Evolutionary conservation across 1,284 basidiomycete genomes (phyloP).

Genomic region (Cystobasidium pallidum): DNA sequence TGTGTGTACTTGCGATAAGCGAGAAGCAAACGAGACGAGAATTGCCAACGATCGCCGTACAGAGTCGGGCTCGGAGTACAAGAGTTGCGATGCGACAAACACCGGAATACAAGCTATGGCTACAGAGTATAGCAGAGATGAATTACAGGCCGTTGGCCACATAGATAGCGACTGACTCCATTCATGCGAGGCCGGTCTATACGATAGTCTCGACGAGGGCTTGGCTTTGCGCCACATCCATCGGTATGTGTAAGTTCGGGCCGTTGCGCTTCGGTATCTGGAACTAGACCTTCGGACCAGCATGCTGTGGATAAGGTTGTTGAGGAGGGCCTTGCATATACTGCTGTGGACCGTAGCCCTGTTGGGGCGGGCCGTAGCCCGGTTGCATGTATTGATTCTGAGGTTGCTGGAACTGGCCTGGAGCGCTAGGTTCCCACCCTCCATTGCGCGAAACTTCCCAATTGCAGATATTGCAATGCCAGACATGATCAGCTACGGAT

Average conservation of each 20-base stretch:
- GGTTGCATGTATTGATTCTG: slow-evolving; percentile 36
- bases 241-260: no score
- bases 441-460: slow-evolving; percentile 23
- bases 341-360: slow-evolving; percentile 27
- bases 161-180: no score
- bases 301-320: slow-evolving; percentile 10
- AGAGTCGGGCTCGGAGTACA: neutral
- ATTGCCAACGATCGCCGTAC: neutral
- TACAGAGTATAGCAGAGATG: no score
- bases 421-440: slow-evolving; percentile 28
- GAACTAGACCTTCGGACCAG: slow-evolving; percentile 20
- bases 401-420: slow-evolving; percentile 17
- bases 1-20: neutral
- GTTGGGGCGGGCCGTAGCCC: slow-evolving; percentile 25
- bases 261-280: no score
- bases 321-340: neutral
- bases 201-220: neutral
- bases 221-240: neutral
- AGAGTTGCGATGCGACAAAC: no score
- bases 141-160: no score
- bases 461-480: slow-evolving; percentile 32
- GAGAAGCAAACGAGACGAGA: neutral
- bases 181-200: no score
- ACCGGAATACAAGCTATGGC: slow-evolving; percentile 1
- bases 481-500: slow-evolving; percentile 13